These are phyloP conservation scores for Salix dunnii DNA, from an alignment of 345 rosid genomes.

Conservation along the genomic window DNA sequence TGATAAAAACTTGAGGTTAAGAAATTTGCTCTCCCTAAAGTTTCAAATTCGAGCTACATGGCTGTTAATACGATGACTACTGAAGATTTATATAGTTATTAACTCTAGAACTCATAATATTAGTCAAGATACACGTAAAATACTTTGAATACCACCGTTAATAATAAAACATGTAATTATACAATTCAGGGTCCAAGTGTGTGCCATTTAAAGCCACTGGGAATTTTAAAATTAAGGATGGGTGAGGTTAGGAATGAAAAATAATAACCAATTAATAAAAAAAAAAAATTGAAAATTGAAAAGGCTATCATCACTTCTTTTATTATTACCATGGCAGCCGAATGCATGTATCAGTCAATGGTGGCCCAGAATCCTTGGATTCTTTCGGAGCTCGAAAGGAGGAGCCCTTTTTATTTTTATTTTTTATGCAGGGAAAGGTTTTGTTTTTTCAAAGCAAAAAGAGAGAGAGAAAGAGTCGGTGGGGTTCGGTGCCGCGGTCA, in stretches of 20 bases:
- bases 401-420: background rate
- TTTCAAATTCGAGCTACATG: too few species aligned
- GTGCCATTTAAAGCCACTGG: too few species aligned
- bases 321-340: too few species aligned
- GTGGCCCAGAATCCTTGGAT: slow-evolving; percentile 16
- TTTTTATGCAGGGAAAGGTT: background rate
- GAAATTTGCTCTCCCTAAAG: rapidly evolving
- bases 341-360: background rate
- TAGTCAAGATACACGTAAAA: rapidly evolving
- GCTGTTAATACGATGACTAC: rapidly evolving
- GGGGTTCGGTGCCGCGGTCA: slow-evolving; percentile 12
- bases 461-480: background rate
- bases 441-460: background rate
- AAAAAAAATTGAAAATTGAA: too few species aligned
- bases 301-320: background rate
- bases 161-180: too few species aligned
- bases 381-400: slow-evolving; percentile 5
- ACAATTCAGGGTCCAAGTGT: too few species aligned
- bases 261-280: too few species aligned
- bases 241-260: too few species aligned
- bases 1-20: rapidly evolving
- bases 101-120: rapidly evolving
- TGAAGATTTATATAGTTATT: rapidly evolving
- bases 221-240: too few species aligned
- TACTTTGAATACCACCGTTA: too few species aligned